Base-by-base conservation (phyloP, 768 basidiomycete species). In the Amanita fuliginea region DNA sequence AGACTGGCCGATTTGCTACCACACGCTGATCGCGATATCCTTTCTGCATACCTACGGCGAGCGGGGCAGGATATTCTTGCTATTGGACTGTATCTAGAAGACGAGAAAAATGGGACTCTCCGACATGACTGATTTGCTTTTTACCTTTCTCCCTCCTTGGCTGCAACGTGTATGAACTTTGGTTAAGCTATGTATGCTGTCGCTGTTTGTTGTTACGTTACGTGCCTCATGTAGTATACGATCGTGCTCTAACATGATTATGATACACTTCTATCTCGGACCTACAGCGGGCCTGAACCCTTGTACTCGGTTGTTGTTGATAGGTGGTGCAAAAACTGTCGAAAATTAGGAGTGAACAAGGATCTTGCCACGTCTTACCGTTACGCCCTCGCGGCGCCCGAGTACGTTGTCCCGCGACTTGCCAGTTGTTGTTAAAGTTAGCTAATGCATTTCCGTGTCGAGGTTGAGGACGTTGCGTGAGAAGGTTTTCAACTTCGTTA, bases 71-170 rank as follows among this genome's bases (percentile, higher is more conserved):
- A 88, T 62, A 83, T 89, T 37, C 67, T 86, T 37, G 88, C 88
- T n/a, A 87, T 91, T 56, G 86, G 86, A 13, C 83, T 86, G 59
- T 91, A 87, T 61, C 68, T 91, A 9, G 87, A 88, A 55, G 88
- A 91, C 54, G 84, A 88, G 61, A 83, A 82, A 67, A 85, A 81
- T 57, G 86, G 86, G 28, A 73, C 68, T 41, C 60, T 88, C 42
- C 69, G 71, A 51, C 59, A 49, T 54, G 55, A 51, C 49, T 59
- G 49, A 47, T 34, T 32, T 6, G 36, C 36, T 16, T 40, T 21
- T 40, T 19, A 40, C 39, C 41, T 34, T 50, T 43, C 33, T 26
- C 13, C n/a, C 36, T 11, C 13, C 30, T 11, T 32, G 18, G 14
- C 33, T 13, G n/a, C 36, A 16, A 9, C 26, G 24, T 40, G 21